phyloP scores from a whole-genome alignment of 768 basidiomycete genomes.

The Boletus subparvulus region DNA sequence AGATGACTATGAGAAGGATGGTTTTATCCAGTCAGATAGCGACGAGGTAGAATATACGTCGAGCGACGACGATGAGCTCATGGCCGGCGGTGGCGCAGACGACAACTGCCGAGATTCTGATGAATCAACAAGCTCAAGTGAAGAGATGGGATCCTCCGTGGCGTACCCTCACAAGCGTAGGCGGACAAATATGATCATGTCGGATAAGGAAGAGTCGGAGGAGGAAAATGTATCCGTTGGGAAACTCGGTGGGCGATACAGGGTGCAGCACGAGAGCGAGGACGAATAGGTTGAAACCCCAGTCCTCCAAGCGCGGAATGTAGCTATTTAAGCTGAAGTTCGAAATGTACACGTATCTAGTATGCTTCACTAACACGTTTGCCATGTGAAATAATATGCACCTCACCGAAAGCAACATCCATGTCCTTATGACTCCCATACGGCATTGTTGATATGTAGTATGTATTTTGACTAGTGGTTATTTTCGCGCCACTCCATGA shows the following conservation, averaged over 20 bases:
- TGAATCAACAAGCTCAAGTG: neutral
- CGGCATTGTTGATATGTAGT: too few relatives aligned
- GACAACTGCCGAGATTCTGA: neutral
- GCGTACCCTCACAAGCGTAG: neutral
- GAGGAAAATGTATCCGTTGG: neutral
- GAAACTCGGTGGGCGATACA: constrained; percentile 1
- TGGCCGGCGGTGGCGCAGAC: neutral
- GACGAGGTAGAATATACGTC: neutral
- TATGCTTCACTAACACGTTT: neutral
- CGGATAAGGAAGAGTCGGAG: constrained; percentile 1
- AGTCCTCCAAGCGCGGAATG: neutral
- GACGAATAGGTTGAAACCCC: neutral
- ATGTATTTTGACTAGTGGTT: too few relatives aligned
- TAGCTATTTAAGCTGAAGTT: neutral
- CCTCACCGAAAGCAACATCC: neutral
- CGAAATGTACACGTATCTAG: neutral
- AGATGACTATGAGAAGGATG: constrained; percentile 3
- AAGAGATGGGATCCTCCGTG: neutral
- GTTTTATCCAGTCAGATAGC: constrained; percentile 9
- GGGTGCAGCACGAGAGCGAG: neutral
- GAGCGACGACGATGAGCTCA: neutral
- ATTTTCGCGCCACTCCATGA: too few relatives aligned
- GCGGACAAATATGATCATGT: neutral
- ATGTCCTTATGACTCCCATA: neutral
- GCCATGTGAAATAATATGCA: neutral